Evolutionary conservation across 2,329 filamentous ascomycete genomes (phyloP).

Genomic region (Cladosporium sp.): DNA sequence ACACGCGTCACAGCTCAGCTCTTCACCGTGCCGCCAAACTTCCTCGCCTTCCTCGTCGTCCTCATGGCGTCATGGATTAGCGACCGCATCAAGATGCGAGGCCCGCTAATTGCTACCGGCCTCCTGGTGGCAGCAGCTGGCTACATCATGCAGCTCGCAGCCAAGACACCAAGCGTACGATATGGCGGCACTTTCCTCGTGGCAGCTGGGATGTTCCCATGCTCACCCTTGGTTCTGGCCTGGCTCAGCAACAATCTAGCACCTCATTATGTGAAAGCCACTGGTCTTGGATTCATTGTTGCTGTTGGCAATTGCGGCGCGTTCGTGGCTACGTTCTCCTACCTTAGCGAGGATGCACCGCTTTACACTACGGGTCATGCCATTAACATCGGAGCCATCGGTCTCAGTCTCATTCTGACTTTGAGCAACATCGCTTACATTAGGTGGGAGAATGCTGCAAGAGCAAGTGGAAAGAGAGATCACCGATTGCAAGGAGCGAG

Average conservation of each 20-base stretch:
- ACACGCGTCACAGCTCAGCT: slow-evolving; percentile 37
- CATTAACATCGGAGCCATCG: slow-evolving; percentile 39
- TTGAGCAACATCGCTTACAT: slow-evolving; percentile 36
- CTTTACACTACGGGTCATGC: slow-evolving; percentile 39
- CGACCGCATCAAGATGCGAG: slow-evolving; percentile 31
- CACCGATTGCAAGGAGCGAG: slow-evolving; percentile 31
- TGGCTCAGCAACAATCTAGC: slow-evolving; percentile 44
- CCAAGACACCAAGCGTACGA: slow-evolving; percentile 29
- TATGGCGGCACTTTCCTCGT: slow-evolving; percentile 41
- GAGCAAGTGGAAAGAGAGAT: slow-evolving; percentile 37
- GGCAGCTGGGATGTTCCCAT: slow-evolving; percentile 30
- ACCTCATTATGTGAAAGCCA: slow-evolving; percentile 42
- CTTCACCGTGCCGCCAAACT: slow-evolving; percentile 37
- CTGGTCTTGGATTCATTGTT: slow-evolving; percentile 40
- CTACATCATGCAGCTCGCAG: slow-evolving; percentile 37
- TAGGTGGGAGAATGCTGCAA: slow-evolving; percentile 39
- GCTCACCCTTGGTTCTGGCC: slow-evolving; percentile 30
- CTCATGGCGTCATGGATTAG: slow-evolving; percentile 24
- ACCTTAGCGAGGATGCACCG: slow-evolving; percentile 40
- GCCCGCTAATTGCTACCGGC: slow-evolving; percentile 29
- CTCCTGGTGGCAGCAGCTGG: slow-evolving; percentile 33
- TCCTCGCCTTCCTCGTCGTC: slow-evolving; percentile 28
- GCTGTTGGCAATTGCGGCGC: slow-evolving; percentile 41
- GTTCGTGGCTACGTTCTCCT: slow-evolving; percentile 45
- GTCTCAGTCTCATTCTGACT: slow-evolving; percentile 32